Conservation (phyloP, 2,329 filamentous ascomycete genomes). For the Ambrosiella beaveri region DNA sequence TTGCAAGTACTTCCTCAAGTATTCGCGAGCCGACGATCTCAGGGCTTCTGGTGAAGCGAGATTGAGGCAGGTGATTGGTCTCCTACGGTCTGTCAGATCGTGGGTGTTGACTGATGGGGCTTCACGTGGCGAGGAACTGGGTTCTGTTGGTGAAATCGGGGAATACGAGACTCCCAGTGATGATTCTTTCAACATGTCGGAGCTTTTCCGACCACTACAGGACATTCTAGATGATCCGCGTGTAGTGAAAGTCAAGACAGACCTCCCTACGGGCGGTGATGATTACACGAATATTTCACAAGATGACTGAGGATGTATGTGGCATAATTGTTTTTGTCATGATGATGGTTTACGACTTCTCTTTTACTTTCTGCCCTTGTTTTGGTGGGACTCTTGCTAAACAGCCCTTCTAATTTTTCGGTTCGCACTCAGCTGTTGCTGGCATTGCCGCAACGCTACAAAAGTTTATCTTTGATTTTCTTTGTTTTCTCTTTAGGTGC, state of each 20-base stretch:
- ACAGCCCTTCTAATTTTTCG: slow-evolving; percentile 3
- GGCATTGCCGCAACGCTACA: neutral
- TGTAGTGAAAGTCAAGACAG: slow-evolving; percentile 26
- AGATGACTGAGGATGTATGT: slow-evolving; percentile 17
- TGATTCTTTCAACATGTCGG: slow-evolving; percentile 53
- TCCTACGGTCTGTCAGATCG: slow-evolving; percentile 41
- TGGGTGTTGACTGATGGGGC: slow-evolving; percentile 48
- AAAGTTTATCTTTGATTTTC: neutral
- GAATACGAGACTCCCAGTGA: slow-evolving; percentile 46
- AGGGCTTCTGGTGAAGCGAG: slow-evolving; percentile 39
- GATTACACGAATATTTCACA: neutral
- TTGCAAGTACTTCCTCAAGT: slow-evolving; percentile 46
- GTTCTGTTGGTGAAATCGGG: slow-evolving; percentile 51
- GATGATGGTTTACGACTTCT: slow-evolving; percentile 18
- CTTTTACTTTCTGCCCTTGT: slow-evolving; percentile 14
- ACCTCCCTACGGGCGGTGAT: slow-evolving; percentile 13
- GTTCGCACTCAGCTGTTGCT: neutral
- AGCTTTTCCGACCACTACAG: slow-evolving; percentile 47
- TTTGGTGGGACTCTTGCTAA: no score
- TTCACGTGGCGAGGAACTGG: slow-evolving; percentile 47
- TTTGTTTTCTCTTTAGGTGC: neutral
- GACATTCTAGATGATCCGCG: slow-evolving; percentile 26
- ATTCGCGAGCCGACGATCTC: slow-evolving; percentile 35
- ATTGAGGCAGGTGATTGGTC: slow-evolving; percentile 40
- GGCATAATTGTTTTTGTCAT: slow-evolving; percentile 15